Conservation (phyloP, 2,329 filamentous ascomycete species). For the Dactylella cylindrospora region DNA sequence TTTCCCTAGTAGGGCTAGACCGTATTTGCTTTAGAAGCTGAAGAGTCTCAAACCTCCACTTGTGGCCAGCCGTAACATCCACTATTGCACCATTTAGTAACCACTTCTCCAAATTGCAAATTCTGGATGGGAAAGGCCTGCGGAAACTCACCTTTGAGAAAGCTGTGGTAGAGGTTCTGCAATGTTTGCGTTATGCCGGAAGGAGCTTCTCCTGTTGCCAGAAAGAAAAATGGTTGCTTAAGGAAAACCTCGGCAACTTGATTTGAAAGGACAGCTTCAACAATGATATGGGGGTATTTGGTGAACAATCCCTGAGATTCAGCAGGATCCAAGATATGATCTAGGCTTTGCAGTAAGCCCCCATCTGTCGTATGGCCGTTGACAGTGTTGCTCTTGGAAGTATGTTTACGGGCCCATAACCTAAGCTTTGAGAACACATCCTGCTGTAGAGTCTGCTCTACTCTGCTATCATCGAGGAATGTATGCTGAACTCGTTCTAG, state of each 20-base stretch:
- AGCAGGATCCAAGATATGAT: neutral
- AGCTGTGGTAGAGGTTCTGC: constrained; percentile 4
- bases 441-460: constrained; percentile 4
- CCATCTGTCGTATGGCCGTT: neutral
- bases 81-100: constrained; percentile 5
- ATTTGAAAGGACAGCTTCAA: neutral
- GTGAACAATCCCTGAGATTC: neutral
- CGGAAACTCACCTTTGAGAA: neutral
- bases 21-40: neutral
- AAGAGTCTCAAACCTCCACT: constrained; percentile 8
- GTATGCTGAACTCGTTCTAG: neutral
- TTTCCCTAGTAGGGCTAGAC: neutral
- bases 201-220: neutral
- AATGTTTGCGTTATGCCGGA: neutral
- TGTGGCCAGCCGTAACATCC: neutral
- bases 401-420: constrained; percentile 4
- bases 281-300: constrained; percentile 3
- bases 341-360: neutral
- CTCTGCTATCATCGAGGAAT: constrained; percentile 5
- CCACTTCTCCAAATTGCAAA: neutral
- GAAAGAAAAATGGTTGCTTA: neutral
- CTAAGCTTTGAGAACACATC: neutral
- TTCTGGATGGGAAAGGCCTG: neutral
- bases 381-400: neutral
- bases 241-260: neutral